Percentiles rank a stretch among this genome's conserved stretches.
Conservation (phyloP, 345 rosid species). For the Nephelium lappaceum region DNA sequence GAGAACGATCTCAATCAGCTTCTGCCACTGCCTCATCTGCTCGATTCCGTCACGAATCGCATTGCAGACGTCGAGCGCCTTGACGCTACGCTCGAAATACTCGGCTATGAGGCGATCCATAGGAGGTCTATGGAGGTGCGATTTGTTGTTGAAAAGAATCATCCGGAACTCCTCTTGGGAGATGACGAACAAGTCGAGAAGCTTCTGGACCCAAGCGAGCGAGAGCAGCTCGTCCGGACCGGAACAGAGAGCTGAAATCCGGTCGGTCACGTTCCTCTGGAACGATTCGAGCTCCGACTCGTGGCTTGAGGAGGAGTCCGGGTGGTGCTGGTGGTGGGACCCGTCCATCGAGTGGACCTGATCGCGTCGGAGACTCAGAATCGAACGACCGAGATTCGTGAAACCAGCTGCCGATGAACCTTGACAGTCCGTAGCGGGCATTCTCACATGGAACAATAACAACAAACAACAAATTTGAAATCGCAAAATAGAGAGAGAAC, state of each 20-base stretch:
- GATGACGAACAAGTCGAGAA: constrained; percentile 43
- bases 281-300: constrained; percentile 37
- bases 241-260: constrained; percentile 33
- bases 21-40: constrained; percentile 73
- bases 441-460: constrained; percentile 27
- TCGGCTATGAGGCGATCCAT: constrained; percentile 56
- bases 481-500: not conserved
- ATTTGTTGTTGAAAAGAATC: constrained; percentile 27
- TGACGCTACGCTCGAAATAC: constrained; percentile 67
- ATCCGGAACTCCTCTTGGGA: constrained; percentile 46
- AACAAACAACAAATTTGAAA: not conserved
- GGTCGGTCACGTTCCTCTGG: constrained; percentile 34
- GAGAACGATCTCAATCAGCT: constrained; percentile 66
- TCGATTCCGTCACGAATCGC: constrained; percentile 86
- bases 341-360: constrained; percentile 38
- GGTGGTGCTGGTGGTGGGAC: not conserved
- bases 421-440: constrained; percentile 66
- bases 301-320: not conserved
- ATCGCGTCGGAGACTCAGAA: constrained; percentile 55
- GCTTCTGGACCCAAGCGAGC: constrained; percentile 42
- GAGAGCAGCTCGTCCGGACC: constrained; percentile 42
- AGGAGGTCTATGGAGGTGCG: constrained; percentile 33
- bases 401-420: constrained; percentile 30
- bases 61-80: constrained; percentile 87
- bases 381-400: constrained; percentile 39